Percentiles rank a stretch among this genome's conserved stretches.
These are phyloP conservation scores for Rubroshorea leprosula DNA, from an alignment of 345 rosid species.

Conservation along the genomic window DNA sequence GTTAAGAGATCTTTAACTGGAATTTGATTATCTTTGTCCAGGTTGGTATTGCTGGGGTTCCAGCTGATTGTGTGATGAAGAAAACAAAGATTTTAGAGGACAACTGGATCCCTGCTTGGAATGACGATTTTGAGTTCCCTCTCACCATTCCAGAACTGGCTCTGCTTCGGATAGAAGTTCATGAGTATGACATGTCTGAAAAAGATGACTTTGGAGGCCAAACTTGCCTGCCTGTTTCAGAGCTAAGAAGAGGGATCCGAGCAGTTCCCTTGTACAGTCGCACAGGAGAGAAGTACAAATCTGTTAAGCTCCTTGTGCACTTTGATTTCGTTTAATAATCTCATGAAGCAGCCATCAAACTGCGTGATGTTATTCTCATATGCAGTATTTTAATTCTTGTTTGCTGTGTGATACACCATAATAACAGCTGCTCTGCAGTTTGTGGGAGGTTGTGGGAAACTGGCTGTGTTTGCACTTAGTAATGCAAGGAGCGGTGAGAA, in stretches of 20 bases:
- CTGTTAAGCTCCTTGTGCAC: constrained; percentile 71
- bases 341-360: no score
- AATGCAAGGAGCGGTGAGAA: no score
- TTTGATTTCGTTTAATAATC: constrained; percentile 46
- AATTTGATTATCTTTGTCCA: constrained; percentile 19
- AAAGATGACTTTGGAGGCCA: constrained; percentile 95
- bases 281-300: constrained; percentile 51
- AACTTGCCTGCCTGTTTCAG: constrained; percentile 73
- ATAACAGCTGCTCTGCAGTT: constrained; percentile 4
- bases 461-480: neutral
- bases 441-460: neutral
- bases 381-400: neutral
- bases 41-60: constrained; percentile 88
- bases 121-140: constrained; percentile 77
- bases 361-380: neutral
- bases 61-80: constrained; percentile 63
- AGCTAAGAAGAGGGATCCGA: constrained; percentile 68
- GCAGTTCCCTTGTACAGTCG: constrained; percentile 45
- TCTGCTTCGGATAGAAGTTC: constrained; percentile 74
- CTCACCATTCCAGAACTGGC: constrained; percentile 85
- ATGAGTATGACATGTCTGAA: constrained; percentile 78
- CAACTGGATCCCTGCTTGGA: constrained; percentile 74
- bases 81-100: constrained; percentile 73
- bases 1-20: neutral
- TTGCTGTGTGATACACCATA: constrained; percentile 1